Percentiles rank a stretch among this genome's conserved stretches.
Evolutionary conservation across 768 basidiomycete genomes (phyloP).

Genomic region (Dacryopinax primogenitus): DNA sequence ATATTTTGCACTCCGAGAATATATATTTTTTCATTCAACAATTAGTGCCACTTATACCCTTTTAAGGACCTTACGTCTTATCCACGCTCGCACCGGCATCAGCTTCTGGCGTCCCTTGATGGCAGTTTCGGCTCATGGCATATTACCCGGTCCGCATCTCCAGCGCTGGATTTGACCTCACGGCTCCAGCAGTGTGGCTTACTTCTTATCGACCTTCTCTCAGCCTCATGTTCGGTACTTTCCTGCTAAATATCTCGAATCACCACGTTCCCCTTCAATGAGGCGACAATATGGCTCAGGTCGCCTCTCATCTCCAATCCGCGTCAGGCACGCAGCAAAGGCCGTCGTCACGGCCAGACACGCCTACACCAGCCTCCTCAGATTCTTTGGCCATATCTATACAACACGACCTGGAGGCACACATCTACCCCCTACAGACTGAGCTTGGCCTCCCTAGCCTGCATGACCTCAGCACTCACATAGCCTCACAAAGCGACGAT

Average conservation of each 20-base stretch:
- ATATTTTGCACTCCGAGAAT: no score
- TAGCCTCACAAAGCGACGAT: conserved; percentile 1
- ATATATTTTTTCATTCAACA: no score
- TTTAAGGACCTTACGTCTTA: not conserved
- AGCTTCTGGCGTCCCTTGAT: conserved; percentile 10
- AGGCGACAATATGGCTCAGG: not conserved
- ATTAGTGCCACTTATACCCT: no score
- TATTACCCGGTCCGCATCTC: no score
- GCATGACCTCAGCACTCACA: not conserved
- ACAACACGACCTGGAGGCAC: not conserved
- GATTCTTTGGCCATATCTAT: not conserved
- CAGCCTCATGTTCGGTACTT: not conserved
- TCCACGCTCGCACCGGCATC: not conserved
- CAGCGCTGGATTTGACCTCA: no score
- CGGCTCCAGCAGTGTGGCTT: no score
- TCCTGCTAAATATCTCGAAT: not conserved
- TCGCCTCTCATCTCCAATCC: not conserved
- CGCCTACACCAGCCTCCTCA: not conserved
- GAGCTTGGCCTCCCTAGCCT: not conserved
- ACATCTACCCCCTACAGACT: not conserved
- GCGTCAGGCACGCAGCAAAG: not conserved
- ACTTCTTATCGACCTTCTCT: not conserved
- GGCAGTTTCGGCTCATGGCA: not conserved
- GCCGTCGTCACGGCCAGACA: not conserved
- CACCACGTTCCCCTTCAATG: not conserved